Percentiles rank a stretch among this genome's conserved stretches.
These are phyloP conservation scores for Fusarium scirpi DNA, from an alignment of 2,329 filamentous ascomycete species.

Conservation along the genomic window DNA sequence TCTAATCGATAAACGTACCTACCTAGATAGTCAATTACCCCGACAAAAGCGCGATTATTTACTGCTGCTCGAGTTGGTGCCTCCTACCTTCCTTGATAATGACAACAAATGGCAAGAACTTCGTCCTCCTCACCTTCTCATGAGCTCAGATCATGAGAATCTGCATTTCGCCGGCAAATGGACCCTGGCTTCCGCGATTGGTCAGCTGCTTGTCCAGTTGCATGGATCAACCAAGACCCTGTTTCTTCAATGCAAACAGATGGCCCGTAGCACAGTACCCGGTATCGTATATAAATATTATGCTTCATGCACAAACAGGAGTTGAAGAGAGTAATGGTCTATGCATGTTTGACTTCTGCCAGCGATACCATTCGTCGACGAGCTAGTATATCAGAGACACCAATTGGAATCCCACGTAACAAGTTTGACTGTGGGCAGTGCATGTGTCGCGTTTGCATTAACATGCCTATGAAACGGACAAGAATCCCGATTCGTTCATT, in stretches of 20 bases:
- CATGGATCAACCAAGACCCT: slow-evolving; percentile 6
- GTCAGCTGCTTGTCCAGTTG: slow-evolving; percentile 1
- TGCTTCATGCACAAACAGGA: neutral
- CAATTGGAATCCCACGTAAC: neutral
- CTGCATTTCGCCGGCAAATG: slow-evolving; percentile 13
- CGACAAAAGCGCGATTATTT: slow-evolving; percentile 2
- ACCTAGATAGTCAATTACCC: neutral
- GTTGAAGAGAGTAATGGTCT: neutral
- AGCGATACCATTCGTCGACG: neutral
- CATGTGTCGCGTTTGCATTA: neutral
- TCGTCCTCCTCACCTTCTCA: neutral
- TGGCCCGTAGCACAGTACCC: neutral
- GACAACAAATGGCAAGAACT: neutral
- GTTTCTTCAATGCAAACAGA: neutral
- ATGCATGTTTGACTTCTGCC: neutral
- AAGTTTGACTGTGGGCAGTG: neutral
- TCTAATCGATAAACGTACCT: neutral
- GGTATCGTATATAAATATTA: neutral
- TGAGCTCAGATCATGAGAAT: slow-evolving; percentile 12
- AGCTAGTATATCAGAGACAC: neutral
- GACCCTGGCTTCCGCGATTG: slow-evolving; percentile 11
- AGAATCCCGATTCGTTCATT: neutral
- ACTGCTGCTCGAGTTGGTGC: neutral
- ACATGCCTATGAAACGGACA: neutral
- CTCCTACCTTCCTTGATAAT: neutral